phyloP scores from a whole-genome alignment of 345 rosid genomes.

The Euphorbia tirucalli region DNA sequence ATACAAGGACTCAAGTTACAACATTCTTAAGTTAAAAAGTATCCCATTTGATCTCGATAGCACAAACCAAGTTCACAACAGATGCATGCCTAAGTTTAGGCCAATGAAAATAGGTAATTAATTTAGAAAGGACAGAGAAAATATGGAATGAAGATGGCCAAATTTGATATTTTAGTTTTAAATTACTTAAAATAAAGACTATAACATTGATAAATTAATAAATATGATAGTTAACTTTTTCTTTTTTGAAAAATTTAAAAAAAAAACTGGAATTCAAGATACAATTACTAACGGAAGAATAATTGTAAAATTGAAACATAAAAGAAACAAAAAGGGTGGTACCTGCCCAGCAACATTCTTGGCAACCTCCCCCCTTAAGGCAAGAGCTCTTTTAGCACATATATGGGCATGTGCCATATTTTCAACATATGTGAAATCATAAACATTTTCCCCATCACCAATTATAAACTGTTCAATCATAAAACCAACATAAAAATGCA shows the following conservation, averaged over 20 bases:
- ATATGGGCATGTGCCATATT: constrained; percentile 94
- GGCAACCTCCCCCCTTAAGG: constrained; percentile 66
- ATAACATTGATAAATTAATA: not conserved
- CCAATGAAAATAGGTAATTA: not conserved
- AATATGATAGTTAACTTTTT: not conserved
- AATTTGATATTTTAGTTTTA: not conserved
- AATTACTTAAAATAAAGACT: not conserved
- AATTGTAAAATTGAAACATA: not conserved
- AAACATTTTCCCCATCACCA: constrained; percentile 79
- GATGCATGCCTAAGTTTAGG: too few species aligned
- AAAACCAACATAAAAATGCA: not conserved
- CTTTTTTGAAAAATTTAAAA: not conserved
- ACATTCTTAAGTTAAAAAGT: not conserved
- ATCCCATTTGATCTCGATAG: not conserved
- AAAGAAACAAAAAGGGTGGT: constrained; percentile 22
- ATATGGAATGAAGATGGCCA: not conserved
- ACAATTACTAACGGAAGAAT: not conserved
- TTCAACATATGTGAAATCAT: constrained; percentile 87
- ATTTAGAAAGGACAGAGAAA: constrained; percentile 9
- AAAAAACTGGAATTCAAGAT: not conserved
- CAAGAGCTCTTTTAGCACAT: constrained; percentile 92
- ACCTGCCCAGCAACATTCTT: constrained; percentile 92
- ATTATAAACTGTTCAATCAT: constrained; percentile 63
- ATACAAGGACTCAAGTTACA: not conserved
- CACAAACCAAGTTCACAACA: too few species aligned